A percentile compares a stretch with the other conserved stretches of the same genome.
Conservation (phyloP, 257 asterid species). For the Solanum pinnatisectum region DNA sequence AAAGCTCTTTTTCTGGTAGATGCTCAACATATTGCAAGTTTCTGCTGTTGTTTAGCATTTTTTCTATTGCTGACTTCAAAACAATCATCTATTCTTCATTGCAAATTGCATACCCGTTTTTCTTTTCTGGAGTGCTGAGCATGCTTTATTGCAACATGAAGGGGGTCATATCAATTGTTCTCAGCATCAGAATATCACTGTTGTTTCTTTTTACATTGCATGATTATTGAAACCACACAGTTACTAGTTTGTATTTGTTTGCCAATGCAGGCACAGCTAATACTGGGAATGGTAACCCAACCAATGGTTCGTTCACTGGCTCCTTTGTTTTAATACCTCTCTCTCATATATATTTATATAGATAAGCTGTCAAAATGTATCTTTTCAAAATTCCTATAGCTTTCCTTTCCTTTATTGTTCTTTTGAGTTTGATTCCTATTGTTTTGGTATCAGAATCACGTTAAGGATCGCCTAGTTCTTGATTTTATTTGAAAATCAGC, state of each 20-base stretch:
- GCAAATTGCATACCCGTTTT: not conserved
- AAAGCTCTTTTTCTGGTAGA: constrained; percentile 76
- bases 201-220: not conserved
- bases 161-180: not conserved
- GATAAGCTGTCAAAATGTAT: not conserved
- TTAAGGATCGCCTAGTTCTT: not conserved
- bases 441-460: not conserved
- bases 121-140: not conserved
- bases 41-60: not conserved
- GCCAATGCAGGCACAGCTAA: constrained; percentile 56
- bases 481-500: not conserved
- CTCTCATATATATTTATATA: not conserved
- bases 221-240: not conserved
- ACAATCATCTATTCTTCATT: constrained; percentile 1
- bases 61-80: not conserved
- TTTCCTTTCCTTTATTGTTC: not conserved
- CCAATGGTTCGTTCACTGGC: constrained; percentile 60
- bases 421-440: not conserved
- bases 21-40: not conserved
- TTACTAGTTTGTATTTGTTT: constrained; percentile 7
- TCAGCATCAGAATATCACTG: not conserved
- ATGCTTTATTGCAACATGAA: not conserved
- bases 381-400: not conserved
- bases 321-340: not conserved
- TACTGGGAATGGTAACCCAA: constrained; percentile 71